A percentile compares a stretch with the other conserved stretches of the same genome.
Conservation (phyloP, 164 flowering plant genomes). For the Aristolochia californica region DNA sequence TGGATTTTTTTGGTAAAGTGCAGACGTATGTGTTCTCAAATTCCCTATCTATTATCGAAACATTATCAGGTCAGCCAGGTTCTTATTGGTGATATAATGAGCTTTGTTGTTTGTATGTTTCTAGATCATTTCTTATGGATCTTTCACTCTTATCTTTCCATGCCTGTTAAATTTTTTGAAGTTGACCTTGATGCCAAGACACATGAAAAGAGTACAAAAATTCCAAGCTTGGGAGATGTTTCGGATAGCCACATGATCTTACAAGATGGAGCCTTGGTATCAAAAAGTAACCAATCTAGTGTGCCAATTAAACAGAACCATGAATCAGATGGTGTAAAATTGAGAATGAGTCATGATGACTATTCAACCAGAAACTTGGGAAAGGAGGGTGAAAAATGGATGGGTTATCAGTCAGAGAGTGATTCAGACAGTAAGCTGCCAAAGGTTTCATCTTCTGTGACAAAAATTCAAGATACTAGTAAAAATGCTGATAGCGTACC, state of each 20-base stretch:
- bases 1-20: conserved; percentile 11
- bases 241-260: not conserved
- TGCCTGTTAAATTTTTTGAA: conserved; percentile 16
- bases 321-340: conserved; percentile 25
- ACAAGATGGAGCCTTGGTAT: too few relatives aligned
- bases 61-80: conserved; percentile 60
- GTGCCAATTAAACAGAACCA: conserved; percentile 28
- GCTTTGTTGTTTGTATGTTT: not conserved
- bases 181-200: conserved; percentile 54
- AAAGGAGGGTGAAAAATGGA: conserved; percentile 22
- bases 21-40: conserved; percentile 89
- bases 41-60: conserved; percentile 77
- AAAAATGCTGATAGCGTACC: conserved; percentile 18
- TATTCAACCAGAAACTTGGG: conserved; percentile 22
- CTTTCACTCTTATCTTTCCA: not conserved
- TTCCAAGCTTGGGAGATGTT: conserved; percentile 17
- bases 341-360: conserved; percentile 18
- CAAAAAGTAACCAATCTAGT: conserved; percentile 7
- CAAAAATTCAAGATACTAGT: conserved; percentile 19
- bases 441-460: conserved; percentile 14
- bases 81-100: conserved; percentile 1
- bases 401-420: conserved; percentile 32
- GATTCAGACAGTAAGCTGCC: conserved; percentile 26
- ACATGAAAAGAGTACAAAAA: conserved; percentile 28
- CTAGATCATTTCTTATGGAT: not conserved